Evolutionary conservation across 2,329 filamentous ascomycete species (phyloP).

Genomic region (Cladosporium colombiae): DNA sequence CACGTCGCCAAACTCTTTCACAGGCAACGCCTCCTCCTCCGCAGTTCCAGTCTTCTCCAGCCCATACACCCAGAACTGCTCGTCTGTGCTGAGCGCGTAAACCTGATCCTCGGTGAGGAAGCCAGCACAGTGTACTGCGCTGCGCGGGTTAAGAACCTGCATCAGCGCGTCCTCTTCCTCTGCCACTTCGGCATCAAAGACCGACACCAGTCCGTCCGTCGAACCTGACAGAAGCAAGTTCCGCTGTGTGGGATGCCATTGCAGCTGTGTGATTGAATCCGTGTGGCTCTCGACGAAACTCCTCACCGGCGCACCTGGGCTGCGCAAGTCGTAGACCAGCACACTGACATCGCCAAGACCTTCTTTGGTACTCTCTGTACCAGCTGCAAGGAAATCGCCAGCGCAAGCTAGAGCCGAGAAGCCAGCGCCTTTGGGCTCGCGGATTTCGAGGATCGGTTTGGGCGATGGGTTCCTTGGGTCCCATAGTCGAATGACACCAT

Average conservation of each 20-base stretch:
- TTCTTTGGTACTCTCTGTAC: constrained; percentile 60
- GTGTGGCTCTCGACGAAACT: constrained; percentile 51
- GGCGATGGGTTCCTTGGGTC: constrained; percentile 59
- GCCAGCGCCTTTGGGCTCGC: constrained; percentile 51
- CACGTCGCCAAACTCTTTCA: constrained; percentile 68
- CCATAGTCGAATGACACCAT: constrained; percentile 58
- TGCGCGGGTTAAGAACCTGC: constrained; percentile 76
- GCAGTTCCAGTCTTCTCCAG: constrained; percentile 65
- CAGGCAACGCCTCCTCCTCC: constrained; percentile 48
- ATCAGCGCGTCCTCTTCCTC: constrained; percentile 78
- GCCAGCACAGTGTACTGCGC: constrained; percentile 72
- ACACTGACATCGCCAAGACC: constrained; percentile 42
- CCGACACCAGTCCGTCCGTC: constrained; percentile 76
- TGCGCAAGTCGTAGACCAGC: constrained; percentile 45
- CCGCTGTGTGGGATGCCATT: constrained; percentile 50
- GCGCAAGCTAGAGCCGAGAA: constrained; percentile 68
- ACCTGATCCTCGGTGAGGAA: constrained; percentile 68
- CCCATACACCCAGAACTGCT: constrained; percentile 73
- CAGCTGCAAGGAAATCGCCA: constrained; percentile 65
- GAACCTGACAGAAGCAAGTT: constrained; percentile 72
- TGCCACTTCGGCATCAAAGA: constrained; percentile 69
- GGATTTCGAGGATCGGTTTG: constrained; percentile 38
- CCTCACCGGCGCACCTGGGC: constrained; percentile 37
- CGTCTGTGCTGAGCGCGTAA: constrained; percentile 75
- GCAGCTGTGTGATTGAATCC: constrained; percentile 61